Evolutionary conservation across 2,329 filamentous ascomycete species (phyloP).

Genomic region (Xylaria digitata): DNA sequence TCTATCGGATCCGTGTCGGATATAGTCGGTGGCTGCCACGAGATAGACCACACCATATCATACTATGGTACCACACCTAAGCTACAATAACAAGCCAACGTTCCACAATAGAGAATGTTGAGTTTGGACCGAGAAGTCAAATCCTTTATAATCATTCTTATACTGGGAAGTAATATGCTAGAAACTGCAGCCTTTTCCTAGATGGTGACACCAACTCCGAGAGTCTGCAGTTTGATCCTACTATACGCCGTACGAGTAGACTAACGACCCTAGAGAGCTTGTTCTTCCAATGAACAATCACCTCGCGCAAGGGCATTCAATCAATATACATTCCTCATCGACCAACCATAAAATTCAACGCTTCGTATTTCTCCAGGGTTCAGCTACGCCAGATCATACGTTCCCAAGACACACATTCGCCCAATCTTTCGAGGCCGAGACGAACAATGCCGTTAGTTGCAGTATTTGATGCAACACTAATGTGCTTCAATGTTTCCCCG

Average conservation of each 20-base stretch:
- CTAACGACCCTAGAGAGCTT: not conserved
- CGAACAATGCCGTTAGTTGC: constrained; percentile 20
- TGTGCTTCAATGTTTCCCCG: constrained; percentile 18
- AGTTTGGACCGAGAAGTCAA: not conserved
- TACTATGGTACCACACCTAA: constrained; percentile 21
- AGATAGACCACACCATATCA: constrained; percentile 34
- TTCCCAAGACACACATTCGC: constrained; percentile 16
- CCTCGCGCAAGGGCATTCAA: not conserved
- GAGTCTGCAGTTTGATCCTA: constrained; percentile 4
- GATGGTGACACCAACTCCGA: not conserved
- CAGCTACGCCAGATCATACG: constrained; percentile 25
- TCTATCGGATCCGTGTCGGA: constrained; percentile 15
- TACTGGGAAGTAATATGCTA: not conserved
- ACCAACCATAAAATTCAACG: constrained; percentile 19
- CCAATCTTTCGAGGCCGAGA: constrained; percentile 20
- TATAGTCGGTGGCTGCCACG: constrained; percentile 30
- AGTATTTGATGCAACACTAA: constrained; percentile 26
- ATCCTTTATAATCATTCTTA: no score
- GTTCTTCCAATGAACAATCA: constrained; percentile 3
- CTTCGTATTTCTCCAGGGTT: constrained; percentile 17
- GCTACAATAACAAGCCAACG: not conserved
- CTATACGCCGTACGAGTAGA: not conserved
- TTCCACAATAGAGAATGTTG: constrained; percentile 3
- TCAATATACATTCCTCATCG: constrained; percentile 2
- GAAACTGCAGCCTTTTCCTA: not conserved